Conservation (phyloP, 1,139 yeast species). For the Blastobotrys aristatus region DNA sequence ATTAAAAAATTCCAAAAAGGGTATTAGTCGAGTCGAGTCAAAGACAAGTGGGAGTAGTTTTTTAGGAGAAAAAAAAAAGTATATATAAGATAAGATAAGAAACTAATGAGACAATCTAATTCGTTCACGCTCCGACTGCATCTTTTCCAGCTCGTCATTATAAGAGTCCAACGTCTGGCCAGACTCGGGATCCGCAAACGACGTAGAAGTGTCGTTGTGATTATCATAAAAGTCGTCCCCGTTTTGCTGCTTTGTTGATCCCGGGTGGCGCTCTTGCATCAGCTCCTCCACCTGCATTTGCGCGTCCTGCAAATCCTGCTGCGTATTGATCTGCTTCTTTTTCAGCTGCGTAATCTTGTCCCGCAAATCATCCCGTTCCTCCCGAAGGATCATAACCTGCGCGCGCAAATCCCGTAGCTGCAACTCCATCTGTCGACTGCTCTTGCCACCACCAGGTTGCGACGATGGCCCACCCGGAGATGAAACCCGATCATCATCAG, state of each 20-base stretch:
- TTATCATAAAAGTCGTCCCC: neutral
- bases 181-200: conserved; percentile 22
- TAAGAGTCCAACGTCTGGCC: conserved; percentile 27
- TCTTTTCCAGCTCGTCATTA: conserved; percentile 25
- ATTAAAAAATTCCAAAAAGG: too few species aligned
- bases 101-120: conserved; percentile 1
- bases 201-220: neutral
- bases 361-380: conserved; percentile 78
- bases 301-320: conserved; percentile 28
- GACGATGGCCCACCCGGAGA: conserved; percentile 14
- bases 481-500: conserved; percentile 19
- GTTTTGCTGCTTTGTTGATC: conserved; percentile 1
- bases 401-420: conserved; percentile 81
- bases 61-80: neutral
- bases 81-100: neutral
- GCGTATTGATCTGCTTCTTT: conserved; percentile 33
- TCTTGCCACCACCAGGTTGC: conserved; percentile 40
- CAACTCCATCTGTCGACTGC: conserved; percentile 67
- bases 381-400: conserved; percentile 70
- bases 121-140: conserved; percentile 22
- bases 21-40: too few species aligned
- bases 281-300: conserved; percentile 20
- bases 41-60: too few species aligned
- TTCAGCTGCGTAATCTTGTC: conserved; percentile 37
- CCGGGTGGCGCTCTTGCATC: conserved; percentile 17